phyloP scores from a whole-genome alignment of 257 asterid genomes.

The Mentha longifolia region DNA sequence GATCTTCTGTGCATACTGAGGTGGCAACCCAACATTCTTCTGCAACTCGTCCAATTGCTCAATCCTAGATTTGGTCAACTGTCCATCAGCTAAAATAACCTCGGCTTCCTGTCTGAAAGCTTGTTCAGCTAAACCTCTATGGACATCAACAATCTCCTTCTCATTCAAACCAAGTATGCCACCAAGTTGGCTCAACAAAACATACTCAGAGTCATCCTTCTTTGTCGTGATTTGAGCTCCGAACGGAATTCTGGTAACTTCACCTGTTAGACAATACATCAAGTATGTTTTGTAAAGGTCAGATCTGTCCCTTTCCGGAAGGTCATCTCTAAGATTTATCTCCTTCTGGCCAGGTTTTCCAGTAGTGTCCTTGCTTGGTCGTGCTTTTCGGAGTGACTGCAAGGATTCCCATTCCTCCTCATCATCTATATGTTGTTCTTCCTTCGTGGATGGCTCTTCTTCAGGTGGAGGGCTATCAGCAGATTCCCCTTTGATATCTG shows the following conservation, averaged over 20 bases:
- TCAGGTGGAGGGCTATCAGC: slow-evolving; percentile 51
- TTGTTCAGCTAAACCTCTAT: slow-evolving; percentile 86
- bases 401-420: slow-evolving; percentile 87
- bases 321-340: slow-evolving; percentile 87
- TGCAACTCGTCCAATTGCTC: slow-evolving; percentile 82
- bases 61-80: slow-evolving; percentile 71
- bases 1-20: slow-evolving; percentile 79
- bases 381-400: slow-evolving; percentile 74
- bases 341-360: slow-evolving; percentile 71
- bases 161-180: slow-evolving; percentile 77
- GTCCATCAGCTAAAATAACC: slow-evolving; percentile 94
- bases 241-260: slow-evolving; percentile 75
- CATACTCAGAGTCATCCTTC: slow-evolving; percentile 86
- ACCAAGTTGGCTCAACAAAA: slow-evolving; percentile 75
- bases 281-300: slow-evolving; percentile 92
- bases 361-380: slow-evolving; percentile 50
- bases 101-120: slow-evolving; percentile 92
- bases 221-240: slow-evolving; percentile 76
- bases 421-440: slow-evolving; percentile 44
- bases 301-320: slow-evolving; percentile 79
- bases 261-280: slow-evolving; percentile 83
- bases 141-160: slow-evolving; percentile 83
- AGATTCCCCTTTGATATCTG: slow-evolving; percentile 92
- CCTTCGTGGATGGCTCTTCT: slow-evolving; percentile 56
- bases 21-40: slow-evolving; percentile 82